These are phyloP conservation scores for Ensete glaucum DNA, from an alignment of 176 grass and related monocot genomes.

Conservation along the genomic window DNA sequence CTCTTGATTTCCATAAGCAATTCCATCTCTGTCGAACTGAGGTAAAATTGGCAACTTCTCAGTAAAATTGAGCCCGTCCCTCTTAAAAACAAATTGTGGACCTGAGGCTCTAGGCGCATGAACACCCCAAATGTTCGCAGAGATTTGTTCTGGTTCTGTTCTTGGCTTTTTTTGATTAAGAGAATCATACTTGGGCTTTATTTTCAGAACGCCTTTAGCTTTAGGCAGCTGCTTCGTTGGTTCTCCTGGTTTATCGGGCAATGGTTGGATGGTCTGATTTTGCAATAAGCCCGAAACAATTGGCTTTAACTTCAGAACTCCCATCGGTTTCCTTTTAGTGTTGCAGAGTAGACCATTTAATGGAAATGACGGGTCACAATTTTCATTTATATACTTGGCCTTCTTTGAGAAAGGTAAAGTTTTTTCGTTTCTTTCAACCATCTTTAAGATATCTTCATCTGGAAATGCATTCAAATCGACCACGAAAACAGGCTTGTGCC, in stretches of 20 bases:
- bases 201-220: slow-evolving; percentile 22
- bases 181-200: slow-evolving; percentile 9
- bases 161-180: background rate
- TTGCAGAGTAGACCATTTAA: slow-evolving; percentile 5
- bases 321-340: slow-evolving; percentile 32
- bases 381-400: slow-evolving; percentile 27
- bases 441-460: slow-evolving; percentile 28
- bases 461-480: slow-evolving; percentile 39
- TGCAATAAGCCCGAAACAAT: background rate
- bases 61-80: background rate
- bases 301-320: slow-evolving; percentile 17
- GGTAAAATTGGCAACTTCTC: background rate
- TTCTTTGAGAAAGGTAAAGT: slow-evolving; percentile 31
- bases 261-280: slow-evolving; percentile 4
- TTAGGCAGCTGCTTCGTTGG: background rate
- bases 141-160: slow-evolving; percentile 7
- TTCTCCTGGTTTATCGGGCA: background rate
- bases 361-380: slow-evolving; percentile 5
- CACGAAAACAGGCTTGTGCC: slow-evolving; percentile 29
- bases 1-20: background rate
- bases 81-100: slow-evolving; percentile 3
- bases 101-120: background rate
- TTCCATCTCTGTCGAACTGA: slow-evolving; percentile 9
- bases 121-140: background rate
- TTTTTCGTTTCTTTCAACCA: slow-evolving; percentile 8